Evolutionary conservation across 2,329 filamentous ascomycete species (phyloP).

Genomic region (Stagonosporopsis chrysanthemi): DNA sequence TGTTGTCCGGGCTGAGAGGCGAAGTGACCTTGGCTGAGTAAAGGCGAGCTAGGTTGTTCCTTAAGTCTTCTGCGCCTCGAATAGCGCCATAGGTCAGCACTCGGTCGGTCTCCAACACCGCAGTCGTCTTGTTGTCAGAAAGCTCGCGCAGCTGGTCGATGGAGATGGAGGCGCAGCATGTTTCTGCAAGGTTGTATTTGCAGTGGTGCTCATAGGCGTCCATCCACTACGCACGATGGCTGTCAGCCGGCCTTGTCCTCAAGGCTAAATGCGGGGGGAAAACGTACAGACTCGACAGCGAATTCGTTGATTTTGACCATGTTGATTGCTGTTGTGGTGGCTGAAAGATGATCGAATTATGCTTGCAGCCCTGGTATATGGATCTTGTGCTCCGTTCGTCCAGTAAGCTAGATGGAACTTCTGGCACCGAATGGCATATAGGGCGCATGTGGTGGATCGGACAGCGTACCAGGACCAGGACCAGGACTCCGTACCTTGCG

Average conservation of each 20-base stretch:
- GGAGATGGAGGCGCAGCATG: constrained; percentile 77
- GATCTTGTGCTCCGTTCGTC: constrained; percentile 2
- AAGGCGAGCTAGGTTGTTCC: constrained; percentile 69
- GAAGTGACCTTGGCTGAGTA: constrained; percentile 65
- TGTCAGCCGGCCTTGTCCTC: constrained; percentile 22
- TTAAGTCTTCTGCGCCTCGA: constrained; percentile 69
- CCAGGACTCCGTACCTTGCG: constrained; percentile 1
- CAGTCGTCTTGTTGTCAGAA: constrained; percentile 62
- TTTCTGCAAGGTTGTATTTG: constrained; percentile 78
- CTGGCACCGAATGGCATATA: constrained; percentile 24
- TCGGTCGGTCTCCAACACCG: constrained; percentile 60
- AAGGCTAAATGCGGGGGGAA: constrained; percentile 27
- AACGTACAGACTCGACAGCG: constrained; percentile 72
- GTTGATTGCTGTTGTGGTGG: constrained; percentile 18
- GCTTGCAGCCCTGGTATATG: not conserved
- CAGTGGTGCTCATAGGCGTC: constrained; percentile 60
- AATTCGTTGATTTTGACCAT: constrained; percentile 70
- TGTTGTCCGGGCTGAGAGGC: constrained; percentile 64
- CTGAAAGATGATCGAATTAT: not conserved
- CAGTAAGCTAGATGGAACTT: constrained; percentile 2
- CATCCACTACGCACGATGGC: constrained; percentile 59
- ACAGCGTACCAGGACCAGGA: not conserved
- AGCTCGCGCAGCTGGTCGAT: constrained; percentile 70
- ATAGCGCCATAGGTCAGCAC: constrained; percentile 78
- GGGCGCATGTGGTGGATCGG: constrained; percentile 23